Evolutionary conservation across 495 filamentous ascomycete genomes (phyloP), one percentile per base, ranked within the genome.

Genomic region (Hypoxylon rickii): DNA sequence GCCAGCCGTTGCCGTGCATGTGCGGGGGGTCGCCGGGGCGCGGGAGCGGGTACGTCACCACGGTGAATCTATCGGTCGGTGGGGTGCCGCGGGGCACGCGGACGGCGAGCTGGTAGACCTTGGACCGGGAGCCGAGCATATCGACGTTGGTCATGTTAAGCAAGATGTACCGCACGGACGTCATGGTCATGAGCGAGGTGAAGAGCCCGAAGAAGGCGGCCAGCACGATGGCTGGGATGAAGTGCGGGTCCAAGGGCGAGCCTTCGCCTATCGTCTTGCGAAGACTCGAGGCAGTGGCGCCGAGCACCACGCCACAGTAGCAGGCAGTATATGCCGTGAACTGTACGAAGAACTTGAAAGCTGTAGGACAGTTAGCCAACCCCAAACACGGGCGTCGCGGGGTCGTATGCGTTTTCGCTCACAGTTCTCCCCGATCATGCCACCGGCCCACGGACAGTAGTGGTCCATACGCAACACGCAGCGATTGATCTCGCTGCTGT

Each of bases 381-480:
- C 16, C 3, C 13, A 16, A 3, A 12, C n/a, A n/a, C n/a, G n/a
- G n/a, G n/a, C n/a, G n/a, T n/a, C n/a, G n/a, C n/a, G n/a, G n/a
- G n/a, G n/a, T n/a, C n/a, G n/a, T n/a, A n/a, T n/a, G n/a, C n/a
- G n/a, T n/a, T n/a, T n/a, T 19, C 22, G 18, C 77, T 61, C 47
- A 80, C 78, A 80, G 0, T 74, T 92, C 65, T 96, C 92, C 0
- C 85, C 88, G 7, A 97, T 84, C 44, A 95, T 85, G 13, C 92
- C 92, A 17, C 92, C 92, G 44, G 95, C 92, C 90, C 92, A 97
- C 0, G 92, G 92, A 69, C 92, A 97, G 62, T 89, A 96, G 68
- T 97, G 92, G 60, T 97, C 92, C 88, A 96, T 93, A 61, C 90
- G 93, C 22, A 76, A 74, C 21, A 93, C 86, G 70, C 92, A 97